These are phyloP conservation scores for Medicago ruthenica DNA, from an alignment of 306 rosid species.

Conservation along the genomic window DNA sequence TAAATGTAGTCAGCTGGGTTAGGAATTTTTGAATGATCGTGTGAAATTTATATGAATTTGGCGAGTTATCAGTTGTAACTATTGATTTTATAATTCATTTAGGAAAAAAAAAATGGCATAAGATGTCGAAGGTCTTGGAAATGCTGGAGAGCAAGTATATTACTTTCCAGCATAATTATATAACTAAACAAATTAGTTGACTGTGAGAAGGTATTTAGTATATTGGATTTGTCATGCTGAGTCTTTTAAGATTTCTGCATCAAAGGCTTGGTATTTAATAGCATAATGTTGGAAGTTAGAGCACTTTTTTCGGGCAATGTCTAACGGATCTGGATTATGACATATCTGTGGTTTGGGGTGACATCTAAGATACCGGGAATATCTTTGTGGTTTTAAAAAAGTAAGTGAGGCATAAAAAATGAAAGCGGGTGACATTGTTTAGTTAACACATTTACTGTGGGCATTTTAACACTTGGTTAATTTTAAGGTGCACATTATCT, in stretches of 20 bases:
- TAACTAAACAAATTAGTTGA: too few relatives aligned
- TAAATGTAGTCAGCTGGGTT: background rate
- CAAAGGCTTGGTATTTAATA: too few relatives aligned
- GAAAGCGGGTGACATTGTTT: conserved; percentile 1
- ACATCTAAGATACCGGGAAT: too few relatives aligned
- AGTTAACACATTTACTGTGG: conserved; percentile 1
- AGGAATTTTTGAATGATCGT: conserved; percentile 3
- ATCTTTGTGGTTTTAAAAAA: too few relatives aligned
- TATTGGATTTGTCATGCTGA: too few relatives aligned
- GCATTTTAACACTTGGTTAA: conserved; percentile 10
- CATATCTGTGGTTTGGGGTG: too few relatives aligned
- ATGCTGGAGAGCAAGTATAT: background rate
- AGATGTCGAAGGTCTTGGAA: conserved; percentile 1
- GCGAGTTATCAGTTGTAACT: conserved; percentile 25
- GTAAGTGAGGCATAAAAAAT: background rate
- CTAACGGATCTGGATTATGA: too few relatives aligned
- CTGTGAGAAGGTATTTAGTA: too few relatives aligned
- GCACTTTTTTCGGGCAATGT: too few relatives aligned
- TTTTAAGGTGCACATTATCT: conserved; percentile 24
- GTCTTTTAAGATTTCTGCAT: too few relatives aligned
- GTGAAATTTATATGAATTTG: conserved; percentile 5
- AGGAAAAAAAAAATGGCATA: background rate
- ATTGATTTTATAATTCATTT: conserved; percentile 1
- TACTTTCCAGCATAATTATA: conserved; percentile 1
- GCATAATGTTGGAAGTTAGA: too few relatives aligned